Base-by-base conservation (phyloP, 2,329 filamentous ascomycete species). In the Xylaria digitata region DNA sequence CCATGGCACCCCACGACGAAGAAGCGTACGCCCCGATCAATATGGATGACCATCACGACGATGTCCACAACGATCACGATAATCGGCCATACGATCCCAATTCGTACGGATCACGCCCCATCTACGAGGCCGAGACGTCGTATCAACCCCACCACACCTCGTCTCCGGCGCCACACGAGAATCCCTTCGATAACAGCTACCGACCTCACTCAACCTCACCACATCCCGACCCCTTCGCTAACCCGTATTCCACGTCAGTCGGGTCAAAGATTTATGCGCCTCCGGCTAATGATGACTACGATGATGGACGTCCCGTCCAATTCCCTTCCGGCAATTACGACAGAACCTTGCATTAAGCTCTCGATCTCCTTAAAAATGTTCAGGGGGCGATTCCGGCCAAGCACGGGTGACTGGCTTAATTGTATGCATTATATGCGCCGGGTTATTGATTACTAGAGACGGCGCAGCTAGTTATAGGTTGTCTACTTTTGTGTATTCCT, bases 1-100 rank as follows among this genome's bases (percentile, higher is more conserved):
- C 87, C 63, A 89, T 88, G 78, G 87, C 86, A 15, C 87, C 87
- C n/a, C 86, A 89, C 74, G 87, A 88, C 72, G 88, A 90, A 70
- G 88, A 90, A 74, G 84, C 86, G 49, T 90, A 90, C 73, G 86
- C 88, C 57, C 86, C 86, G 15, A 84, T 90, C 68, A 83, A 88
- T 77, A 81, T 83, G 79, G 82, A 86, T 64, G 84, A 88, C 72
- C 82, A 87, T 68, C 78, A 80, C 62, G 81, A 85, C 61, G 76
- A 81, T 71, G 77, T 79, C 68, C 75, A 78, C 70, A 76, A 79
- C 70, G 75, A 78, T 67, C 76, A 78, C 69, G 72, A 77, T 52
- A 61, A 62, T 40, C 59, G 48, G 54, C 75, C 75, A 34, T 78
- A 77, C 66, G 77, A 75, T 63, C 66, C 76, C 42, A 78, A 78